phyloP scores from a whole-genome alignment of 2,329 filamentous ascomycete genomes.

The Arachnomyces sp. region DNA sequence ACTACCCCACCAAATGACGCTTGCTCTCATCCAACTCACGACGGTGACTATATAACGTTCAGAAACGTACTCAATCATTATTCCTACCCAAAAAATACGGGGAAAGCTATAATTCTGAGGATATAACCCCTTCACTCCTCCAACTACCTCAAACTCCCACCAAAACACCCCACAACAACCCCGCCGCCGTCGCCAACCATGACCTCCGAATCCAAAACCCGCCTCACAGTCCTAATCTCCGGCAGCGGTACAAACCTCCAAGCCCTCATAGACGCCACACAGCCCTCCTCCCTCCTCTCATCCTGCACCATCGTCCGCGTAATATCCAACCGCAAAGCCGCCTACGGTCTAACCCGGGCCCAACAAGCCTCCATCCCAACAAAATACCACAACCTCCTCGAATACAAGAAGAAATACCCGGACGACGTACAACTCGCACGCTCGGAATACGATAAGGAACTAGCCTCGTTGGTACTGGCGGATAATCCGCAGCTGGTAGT shows the following conservation, averaged over 20 bases:
- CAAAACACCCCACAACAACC: too few relatives aligned
- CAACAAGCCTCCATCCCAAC: slow-evolving; percentile 56
- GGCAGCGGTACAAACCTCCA: slow-evolving; percentile 72
- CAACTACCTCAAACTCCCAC: too few relatives aligned
- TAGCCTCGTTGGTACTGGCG: slow-evolving; percentile 58
- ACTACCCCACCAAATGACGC: too few relatives aligned
- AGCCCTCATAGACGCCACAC: slow-evolving; percentile 59
- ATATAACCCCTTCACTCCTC: too few relatives aligned
- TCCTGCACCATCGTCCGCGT: slow-evolving; percentile 52
- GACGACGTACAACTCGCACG: slow-evolving; percentile 48
- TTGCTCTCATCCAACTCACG: too few relatives aligned
- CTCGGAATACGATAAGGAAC: slow-evolving; percentile 62
- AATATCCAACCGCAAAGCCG: slow-evolving; percentile 57
- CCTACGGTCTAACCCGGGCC: slow-evolving; percentile 57
- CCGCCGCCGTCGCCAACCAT: too few relatives aligned
- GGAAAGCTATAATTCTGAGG: too few relatives aligned
- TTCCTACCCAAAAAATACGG: too few relatives aligned
- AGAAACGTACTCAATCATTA: too few relatives aligned
- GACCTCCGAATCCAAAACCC: slow-evolving; percentile 20
- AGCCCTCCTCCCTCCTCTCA: slow-evolving; percentile 37
- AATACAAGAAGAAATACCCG: slow-evolving; percentile 62
- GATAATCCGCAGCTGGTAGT: slow-evolving; percentile 66
- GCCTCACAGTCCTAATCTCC: slow-evolving; percentile 61
- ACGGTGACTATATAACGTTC: too few relatives aligned
- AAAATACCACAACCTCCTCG: slow-evolving; percentile 72